These are phyloP conservation scores for Cyclotella baltica DNA, from an alignment of 108 stramenopile genomes.

Conservation along the genomic window DNA sequence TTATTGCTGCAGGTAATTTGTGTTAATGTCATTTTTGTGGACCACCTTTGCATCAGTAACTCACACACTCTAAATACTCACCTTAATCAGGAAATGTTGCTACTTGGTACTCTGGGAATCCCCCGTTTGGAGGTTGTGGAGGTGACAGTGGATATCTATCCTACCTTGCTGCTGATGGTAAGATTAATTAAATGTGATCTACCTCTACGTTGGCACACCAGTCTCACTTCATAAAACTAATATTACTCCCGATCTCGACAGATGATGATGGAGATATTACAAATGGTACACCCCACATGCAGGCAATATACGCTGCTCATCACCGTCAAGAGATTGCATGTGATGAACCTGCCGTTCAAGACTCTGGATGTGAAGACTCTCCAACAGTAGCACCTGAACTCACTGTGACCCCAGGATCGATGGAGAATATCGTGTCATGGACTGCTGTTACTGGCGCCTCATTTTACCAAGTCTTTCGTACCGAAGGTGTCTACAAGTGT, in stretches of 20 bases:
- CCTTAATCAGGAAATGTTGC: conserved; percentile 12
- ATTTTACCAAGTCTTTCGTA: conserved; percentile 25
- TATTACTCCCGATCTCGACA: not conserved
- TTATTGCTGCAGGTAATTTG: conserved; percentile 22
- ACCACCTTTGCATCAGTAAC: not conserved
- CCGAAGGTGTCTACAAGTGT: conserved; percentile 29
- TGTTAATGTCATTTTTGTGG: not conserved
- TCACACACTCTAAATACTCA: not conserved
- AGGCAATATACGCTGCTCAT: conserved; percentile 14
- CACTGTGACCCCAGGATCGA: conserved; percentile 6
- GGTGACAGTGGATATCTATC: conserved; percentile 11
- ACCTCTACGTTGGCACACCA: not conserved
- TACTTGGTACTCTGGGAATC: conserved; percentile 20
- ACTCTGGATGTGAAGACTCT: conserved; percentile 17
- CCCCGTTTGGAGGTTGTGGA: conserved; percentile 24
- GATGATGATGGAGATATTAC: conserved; percentile 28
- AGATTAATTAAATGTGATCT: not conserved
- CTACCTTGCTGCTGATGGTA: conserved; percentile 20
- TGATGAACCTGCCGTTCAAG: not conserved
- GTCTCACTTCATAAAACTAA: not conserved
- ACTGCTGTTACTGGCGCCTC: conserved; percentile 4
- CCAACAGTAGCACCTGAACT: not conserved
- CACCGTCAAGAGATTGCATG: conserved; percentile 29
- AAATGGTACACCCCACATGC: conserved; percentile 44
- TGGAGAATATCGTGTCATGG: conserved; percentile 13